phyloP scores from a whole-genome alignment of 192 early-diverging fungal genomes.

The Dimargaris cristalligena region DNA sequence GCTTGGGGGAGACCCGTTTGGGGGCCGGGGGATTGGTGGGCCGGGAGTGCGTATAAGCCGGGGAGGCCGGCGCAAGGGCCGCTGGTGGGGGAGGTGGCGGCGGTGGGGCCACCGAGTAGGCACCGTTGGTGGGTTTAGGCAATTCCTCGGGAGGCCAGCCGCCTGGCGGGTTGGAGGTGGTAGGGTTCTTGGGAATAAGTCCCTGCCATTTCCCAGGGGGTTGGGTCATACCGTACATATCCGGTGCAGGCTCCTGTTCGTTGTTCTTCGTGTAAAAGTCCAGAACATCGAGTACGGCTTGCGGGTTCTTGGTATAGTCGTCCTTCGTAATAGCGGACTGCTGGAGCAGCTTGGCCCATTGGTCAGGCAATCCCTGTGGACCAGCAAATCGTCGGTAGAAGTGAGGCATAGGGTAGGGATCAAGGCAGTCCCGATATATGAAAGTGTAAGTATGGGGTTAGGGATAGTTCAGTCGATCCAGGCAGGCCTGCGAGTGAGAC shows the following conservation, averaged over 20 bases:
- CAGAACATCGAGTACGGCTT: constrained; percentile 92
- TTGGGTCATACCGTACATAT: background rate
- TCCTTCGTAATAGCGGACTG: constrained; percentile 90
- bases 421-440: too few species aligned
- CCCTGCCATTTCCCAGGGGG: constrained; percentile 12
- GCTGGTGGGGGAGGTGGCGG: too few species aligned
- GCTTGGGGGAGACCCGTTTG: constrained; percentile 2
- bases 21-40: constrained; percentile 12
- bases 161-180: constrained; percentile 16
- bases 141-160: constrained; percentile 14
- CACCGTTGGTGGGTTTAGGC: constrained; percentile 11
- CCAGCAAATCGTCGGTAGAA: too few species aligned
- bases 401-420: too few species aligned
- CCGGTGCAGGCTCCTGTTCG: constrained; percentile 22
- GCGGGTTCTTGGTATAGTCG: constrained; percentile 94
- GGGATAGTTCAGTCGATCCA: too few species aligned
- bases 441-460: too few species aligned
- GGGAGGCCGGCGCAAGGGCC: constrained; percentile 10
- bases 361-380: constrained; percentile 72
- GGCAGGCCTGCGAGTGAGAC: too few species aligned
- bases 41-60: constrained; percentile 8
- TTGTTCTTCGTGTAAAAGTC: constrained; percentile 93
- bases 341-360: constrained; percentile 88
- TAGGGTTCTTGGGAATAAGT: constrained; percentile 20
- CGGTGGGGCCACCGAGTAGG: too few species aligned